A percentile compares a stretch with the other conserved stretches of the same genome.
phyloP scores from a whole-genome alignment of 768 basidiomycete genomes.

The Termitomyces sp. region DNA sequence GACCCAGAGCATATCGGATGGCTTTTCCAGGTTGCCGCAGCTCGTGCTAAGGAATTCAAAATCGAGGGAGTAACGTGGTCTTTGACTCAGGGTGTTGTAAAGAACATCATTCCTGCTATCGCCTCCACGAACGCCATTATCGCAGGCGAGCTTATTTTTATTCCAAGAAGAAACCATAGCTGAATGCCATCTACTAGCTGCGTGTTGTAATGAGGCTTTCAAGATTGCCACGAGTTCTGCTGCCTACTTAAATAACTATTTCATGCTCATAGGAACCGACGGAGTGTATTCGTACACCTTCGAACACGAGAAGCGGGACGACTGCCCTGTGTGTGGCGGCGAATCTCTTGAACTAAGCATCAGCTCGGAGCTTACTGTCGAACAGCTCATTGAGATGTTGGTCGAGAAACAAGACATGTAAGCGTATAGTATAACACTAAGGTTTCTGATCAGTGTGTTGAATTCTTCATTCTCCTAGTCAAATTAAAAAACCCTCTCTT shows the following conservation, averaged over 20 bases:
- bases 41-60: constrained; percentile 89
- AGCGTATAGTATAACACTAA: constrained; percentile 20
- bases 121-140: constrained; percentile 99
- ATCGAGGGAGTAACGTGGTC: constrained; percentile 99
- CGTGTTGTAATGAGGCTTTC: constrained; percentile 98
- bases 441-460: background rate
- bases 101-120: constrained; percentile 99
- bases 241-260: constrained; percentile 94
- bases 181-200: constrained; percentile 45
- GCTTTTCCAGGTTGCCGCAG: constrained; percentile 77
- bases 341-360: constrained; percentile 75
- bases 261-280: constrained; percentile 97
- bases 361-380: constrained; percentile 70
- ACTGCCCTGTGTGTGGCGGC: constrained; percentile 97
- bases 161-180: background rate
- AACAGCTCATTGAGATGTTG: constrained; percentile 83
- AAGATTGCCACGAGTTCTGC: constrained; percentile 96
- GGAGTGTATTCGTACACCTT: constrained; percentile 97
- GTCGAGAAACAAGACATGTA: constrained; percentile 89
- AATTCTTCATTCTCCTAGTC: constrained; percentile 44
- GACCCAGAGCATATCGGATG: constrained; percentile 96
- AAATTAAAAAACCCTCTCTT: constrained; percentile 95
- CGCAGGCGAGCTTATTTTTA: constrained; percentile 49
- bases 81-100: constrained; percentile 96
- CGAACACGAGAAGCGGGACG: constrained; percentile 85